Conservation (phyloP, 139 green algal genomes). For the Chlamydomonas sphaeroides region DNA sequence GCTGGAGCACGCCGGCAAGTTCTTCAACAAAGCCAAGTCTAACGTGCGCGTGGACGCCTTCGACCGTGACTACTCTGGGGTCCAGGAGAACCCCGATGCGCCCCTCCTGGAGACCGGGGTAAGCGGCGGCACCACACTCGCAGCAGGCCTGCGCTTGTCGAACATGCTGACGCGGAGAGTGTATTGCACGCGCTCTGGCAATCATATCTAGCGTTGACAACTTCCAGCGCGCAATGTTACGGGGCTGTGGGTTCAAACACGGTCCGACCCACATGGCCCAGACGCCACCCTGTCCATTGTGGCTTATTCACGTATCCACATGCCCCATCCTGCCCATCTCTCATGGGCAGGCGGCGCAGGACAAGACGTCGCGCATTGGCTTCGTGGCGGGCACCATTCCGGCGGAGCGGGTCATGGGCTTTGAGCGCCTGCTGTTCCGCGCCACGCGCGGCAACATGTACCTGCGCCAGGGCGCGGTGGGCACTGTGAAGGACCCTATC, state of each 20-base stretch:
- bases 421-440: conserved; percentile 96
- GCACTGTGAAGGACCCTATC: conserved; percentile 79
- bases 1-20: conserved; percentile 87
- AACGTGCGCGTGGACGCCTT: conserved; percentile 6
- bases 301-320: too few relatives aligned
- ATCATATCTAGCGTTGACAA: too few relatives aligned
- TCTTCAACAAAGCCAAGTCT: conserved; percentile 85
- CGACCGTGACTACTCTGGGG: conserved; percentile 5
- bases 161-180: too few relatives aligned
- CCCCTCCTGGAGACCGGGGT: conserved; percentile 37
- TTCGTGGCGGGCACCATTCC: conserved; percentile 92
- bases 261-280: background rate
- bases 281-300: background rate
- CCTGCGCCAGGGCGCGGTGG: conserved; percentile 79
- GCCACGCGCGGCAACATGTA: conserved; percentile 98
- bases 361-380: conserved; percentile 83
- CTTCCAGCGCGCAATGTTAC: too few relatives aligned
- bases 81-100: conserved; percentile 24
- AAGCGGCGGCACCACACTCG: too few relatives aligned
- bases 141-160: too few relatives aligned
- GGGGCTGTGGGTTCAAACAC: too few relatives aligned
- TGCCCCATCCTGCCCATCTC: too few relatives aligned
- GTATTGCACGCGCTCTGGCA: too few relatives aligned
- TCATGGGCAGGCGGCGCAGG: too few relatives aligned
- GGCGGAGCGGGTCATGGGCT: conserved; percentile 81